Evolutionary conservation across 306 rosid species (phyloP).

Genomic region (peach (Prunus persica)): DNA sequence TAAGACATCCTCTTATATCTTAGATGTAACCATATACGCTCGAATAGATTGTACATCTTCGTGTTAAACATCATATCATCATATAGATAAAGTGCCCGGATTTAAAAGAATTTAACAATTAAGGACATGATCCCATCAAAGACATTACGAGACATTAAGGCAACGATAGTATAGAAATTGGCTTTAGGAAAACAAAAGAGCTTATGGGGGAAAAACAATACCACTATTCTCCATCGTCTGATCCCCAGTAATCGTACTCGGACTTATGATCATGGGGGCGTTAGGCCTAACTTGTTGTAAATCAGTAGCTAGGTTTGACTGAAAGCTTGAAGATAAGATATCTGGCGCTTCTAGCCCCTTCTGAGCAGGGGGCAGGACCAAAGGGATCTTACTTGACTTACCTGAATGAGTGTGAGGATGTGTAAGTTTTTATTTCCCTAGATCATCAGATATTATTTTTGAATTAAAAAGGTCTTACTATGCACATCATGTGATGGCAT

Average conservation of each 20-base stretch:
- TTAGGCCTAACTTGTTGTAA: conserved; percentile 21
- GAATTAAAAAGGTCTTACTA: background rate
- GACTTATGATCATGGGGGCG: conserved; percentile 3
- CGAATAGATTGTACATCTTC: too few species aligned
- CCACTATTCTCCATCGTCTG: conserved; percentile 25
- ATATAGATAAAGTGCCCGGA: too few species aligned
- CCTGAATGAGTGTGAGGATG: conserved; percentile 34
- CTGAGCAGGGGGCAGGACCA: conserved; percentile 19
- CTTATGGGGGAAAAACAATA: conserved; percentile 15
- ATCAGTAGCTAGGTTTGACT: conserved; percentile 26
- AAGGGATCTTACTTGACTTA: conserved; percentile 33
- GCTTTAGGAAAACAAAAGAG: background rate
- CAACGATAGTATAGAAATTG: background rate
- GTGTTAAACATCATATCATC: too few species aligned
- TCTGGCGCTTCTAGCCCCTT: conserved; percentile 19
- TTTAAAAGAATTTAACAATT: too few species aligned
- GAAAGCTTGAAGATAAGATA: conserved; percentile 23
- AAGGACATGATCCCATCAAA: background rate
- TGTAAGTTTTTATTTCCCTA: background rate
- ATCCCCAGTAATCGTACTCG: conserved; percentile 2
- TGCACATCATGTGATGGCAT: background rate
- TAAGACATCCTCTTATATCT: background rate
- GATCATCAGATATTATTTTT: background rate
- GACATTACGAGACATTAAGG: background rate
- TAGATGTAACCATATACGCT: too few species aligned